phyloP scores from a whole-genome alignment of 176 grass and related monocot genomes.

The Eragrostis nindensis region DNA sequence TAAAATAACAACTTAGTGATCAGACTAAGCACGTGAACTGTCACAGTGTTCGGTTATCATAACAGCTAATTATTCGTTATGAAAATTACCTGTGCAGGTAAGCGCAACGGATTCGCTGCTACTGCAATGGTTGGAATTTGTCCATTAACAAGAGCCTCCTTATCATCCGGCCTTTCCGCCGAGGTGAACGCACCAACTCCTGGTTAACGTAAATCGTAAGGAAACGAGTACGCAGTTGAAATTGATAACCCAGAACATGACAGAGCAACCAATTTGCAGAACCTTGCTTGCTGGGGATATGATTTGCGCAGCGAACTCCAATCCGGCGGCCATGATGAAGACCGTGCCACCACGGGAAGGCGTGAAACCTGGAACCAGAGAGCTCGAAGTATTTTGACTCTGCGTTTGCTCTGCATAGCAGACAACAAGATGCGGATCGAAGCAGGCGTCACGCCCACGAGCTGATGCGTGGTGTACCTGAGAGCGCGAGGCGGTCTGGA shows the following conservation, averaged over 20 bases:
- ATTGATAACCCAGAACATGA: not conserved
- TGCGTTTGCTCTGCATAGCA: not conserved
- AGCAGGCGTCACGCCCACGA: not conserved
- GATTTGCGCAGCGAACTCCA: not conserved
- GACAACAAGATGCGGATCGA: constrained; percentile 10
- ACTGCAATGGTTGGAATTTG: not conserved
- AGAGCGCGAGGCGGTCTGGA: constrained; percentile 14
- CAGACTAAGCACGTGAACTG: not conserved
- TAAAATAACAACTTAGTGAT: not conserved
- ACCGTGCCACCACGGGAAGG: constrained; percentile 16
- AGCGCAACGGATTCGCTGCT: not conserved
- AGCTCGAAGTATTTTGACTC: not conserved
- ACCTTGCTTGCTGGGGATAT: constrained; percentile 43
- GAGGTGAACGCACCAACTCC: constrained; percentile 32
- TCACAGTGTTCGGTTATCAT: not conserved
- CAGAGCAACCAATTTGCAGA: constrained; percentile 7
- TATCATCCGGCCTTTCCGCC: constrained; percentile 9
- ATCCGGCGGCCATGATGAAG: not conserved
- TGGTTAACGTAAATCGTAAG: constrained; percentile 25
- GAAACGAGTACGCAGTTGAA: not conserved
- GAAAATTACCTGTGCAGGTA: constrained; percentile 32
- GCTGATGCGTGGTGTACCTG: constrained; percentile 25
- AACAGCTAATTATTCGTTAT: not conserved
- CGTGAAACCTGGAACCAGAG: constrained; percentile 22
- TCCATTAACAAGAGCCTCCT: not conserved